These are phyloP conservation scores for Podospora sp. DNA, from an alignment of 495 filamentous ascomycete genomes.

Conservation along the genomic window DNA sequence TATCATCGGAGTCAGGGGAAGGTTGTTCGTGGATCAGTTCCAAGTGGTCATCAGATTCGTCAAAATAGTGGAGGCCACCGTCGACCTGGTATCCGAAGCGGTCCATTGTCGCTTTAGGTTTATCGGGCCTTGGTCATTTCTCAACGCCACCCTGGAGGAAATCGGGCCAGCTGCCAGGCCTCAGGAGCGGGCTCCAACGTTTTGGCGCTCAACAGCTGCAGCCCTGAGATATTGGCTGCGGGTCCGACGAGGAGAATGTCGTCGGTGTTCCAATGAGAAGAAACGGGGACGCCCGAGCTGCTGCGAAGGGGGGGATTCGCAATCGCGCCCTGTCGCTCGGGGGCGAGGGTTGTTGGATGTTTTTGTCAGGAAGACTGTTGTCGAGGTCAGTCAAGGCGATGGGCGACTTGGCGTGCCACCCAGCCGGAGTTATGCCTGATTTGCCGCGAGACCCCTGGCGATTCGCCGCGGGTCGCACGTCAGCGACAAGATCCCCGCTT, in stretches of 20 bases:
- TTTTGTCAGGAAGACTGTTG: not conserved
- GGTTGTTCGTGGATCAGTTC: not conserved
- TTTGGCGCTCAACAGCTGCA: too few relatives aligned
- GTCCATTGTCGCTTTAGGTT: not conserved
- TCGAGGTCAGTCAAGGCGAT: not conserved
- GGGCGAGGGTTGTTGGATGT: not conserved
- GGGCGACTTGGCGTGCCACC: slow-evolving; percentile 11
- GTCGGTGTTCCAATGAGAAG: too few relatives aligned
- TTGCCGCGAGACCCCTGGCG: not conserved
- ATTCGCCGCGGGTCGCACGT: not conserved
- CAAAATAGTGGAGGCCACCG: not conserved
- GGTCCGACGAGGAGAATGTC: too few relatives aligned
- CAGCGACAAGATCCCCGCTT: not conserved
- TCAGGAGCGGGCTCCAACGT: too few relatives aligned
- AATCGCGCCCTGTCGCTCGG: not conserved
- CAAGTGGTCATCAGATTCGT: not conserved
- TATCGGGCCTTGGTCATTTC: not conserved
- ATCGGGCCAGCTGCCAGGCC: not conserved
- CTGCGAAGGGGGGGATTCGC: too few relatives aligned
- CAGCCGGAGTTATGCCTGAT: not conserved
- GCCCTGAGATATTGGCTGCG: too few relatives aligned
- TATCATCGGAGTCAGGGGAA: not conserved
- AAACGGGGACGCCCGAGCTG: too few relatives aligned
- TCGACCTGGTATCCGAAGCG: not conserved
- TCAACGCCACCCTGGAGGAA: not conserved